These are phyloP conservation scores for Silene noctiflora DNA, from an alignment of 179 eudicot species.

Conservation along the genomic window DNA sequence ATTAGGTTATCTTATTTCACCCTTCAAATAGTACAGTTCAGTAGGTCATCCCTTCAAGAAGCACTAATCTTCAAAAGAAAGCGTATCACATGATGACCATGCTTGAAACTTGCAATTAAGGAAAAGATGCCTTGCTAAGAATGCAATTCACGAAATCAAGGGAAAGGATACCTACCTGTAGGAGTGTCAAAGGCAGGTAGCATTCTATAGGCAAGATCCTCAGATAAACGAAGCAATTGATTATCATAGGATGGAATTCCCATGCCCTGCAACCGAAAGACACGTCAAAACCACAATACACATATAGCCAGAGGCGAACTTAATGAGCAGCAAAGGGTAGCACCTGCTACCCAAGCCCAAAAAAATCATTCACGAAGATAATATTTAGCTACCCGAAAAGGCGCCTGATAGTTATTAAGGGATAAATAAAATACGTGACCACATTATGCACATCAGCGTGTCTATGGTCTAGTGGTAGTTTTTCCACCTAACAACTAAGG, in stretches of 20 bases:
- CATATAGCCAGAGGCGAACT: too few species aligned
- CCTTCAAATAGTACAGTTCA: neutral
- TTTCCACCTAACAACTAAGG: too few species aligned
- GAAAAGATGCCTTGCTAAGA: neutral
- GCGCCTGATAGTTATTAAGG: too few species aligned
- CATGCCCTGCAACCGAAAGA: conserved; percentile 66
- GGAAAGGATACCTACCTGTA: conserved; percentile 51
- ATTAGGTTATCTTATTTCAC: neutral
- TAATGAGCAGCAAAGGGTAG: too few species aligned
- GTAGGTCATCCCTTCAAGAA: neutral
- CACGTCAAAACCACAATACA: neutral
- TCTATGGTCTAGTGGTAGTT: too few species aligned
- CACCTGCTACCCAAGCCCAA: too few species aligned
- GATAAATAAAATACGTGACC: too few species aligned
- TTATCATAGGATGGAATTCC: conserved; percentile 80
- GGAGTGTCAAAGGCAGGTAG: conserved; percentile 99
- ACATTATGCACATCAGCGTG: too few species aligned
- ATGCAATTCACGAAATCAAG: neutral
- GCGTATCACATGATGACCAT: neutral
- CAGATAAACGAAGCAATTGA: conserved; percentile 83
- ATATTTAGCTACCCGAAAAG: too few species aligned
- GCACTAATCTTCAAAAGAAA: neutral
- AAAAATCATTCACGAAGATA: too few species aligned
- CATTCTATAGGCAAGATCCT: conserved; percentile 82
- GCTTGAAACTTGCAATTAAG: neutral